These are phyloP conservation scores for Phyllosticta citriasiana DNA, from an alignment of 2,329 filamentous ascomycete genomes.

Conservation along the genomic window DNA sequence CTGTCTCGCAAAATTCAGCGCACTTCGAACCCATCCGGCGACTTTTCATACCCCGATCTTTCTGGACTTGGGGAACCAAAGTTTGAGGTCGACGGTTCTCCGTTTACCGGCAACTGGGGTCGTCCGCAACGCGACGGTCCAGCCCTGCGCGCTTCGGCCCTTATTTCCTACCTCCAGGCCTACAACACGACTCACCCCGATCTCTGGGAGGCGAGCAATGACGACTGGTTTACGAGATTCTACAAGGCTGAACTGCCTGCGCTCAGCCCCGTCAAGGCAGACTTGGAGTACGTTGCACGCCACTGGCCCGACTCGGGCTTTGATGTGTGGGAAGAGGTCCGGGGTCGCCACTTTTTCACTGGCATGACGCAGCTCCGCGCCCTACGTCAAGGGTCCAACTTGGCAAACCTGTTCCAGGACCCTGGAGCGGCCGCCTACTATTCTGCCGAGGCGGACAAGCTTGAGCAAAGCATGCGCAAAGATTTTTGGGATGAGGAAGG, in stretches of 20 bases:
- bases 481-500: slow-evolving; percentile 29
- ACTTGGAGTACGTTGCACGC: slow-evolving; percentile 35
- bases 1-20: slow-evolving; percentile 29
- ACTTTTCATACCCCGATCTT: slow-evolving; percentile 22
- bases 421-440: slow-evolving; percentile 31
- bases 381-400: slow-evolving; percentile 24
- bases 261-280: slow-evolving; percentile 33
- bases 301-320: slow-evolving; percentile 34
- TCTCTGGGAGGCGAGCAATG: slow-evolving; percentile 41
- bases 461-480: slow-evolving; percentile 22
- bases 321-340: slow-evolving; percentile 38
- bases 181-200: slow-evolving; percentile 32
- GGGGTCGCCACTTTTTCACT: slow-evolving; percentile 33
- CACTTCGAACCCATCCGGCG: slow-evolving; percentile 28
- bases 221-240: slow-evolving; percentile 24
- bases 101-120: slow-evolving; percentile 31
- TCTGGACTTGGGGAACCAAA: slow-evolving; percentile 35
- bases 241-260: slow-evolving; percentile 29
- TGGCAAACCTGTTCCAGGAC: slow-evolving; percentile 26
- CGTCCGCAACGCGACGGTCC: slow-evolving; percentile 36
- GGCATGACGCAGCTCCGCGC: slow-evolving; percentile 28
- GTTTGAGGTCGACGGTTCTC: slow-evolving; percentile 29
- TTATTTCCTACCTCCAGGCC: slow-evolving; percentile 32
- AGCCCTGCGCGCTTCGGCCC: slow-evolving; percentile 32
- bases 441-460: slow-evolving; percentile 23